phyloP scores from a whole-genome alignment of 129 eudicot genomes.

The Cynara cardunculus region DNA sequence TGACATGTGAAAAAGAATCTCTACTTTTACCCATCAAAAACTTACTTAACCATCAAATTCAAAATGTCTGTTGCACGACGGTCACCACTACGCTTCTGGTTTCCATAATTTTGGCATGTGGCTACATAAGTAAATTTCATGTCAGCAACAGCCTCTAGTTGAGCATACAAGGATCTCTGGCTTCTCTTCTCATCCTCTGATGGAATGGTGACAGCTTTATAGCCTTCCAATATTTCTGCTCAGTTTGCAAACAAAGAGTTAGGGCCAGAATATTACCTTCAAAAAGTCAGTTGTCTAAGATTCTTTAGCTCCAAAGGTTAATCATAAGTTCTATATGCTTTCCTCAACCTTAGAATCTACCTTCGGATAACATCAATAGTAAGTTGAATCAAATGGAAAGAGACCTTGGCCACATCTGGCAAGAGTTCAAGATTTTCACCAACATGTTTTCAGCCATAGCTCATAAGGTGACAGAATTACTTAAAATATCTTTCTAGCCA shows the following conservation, averaged over 20 bases:
- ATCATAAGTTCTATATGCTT: not conserved
- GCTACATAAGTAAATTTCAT: slow-evolving; percentile 98
- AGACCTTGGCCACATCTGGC: not conserved
- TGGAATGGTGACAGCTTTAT: slow-evolving; percentile 64
- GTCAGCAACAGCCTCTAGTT: slow-evolving; percentile 91
- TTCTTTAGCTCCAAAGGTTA: not conserved
- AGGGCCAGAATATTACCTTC: slow-evolving; percentile 22
- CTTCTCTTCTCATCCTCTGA: slow-evolving; percentile 83
- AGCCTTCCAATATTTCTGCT: slow-evolving; percentile 89
- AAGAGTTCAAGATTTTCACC: not conserved
- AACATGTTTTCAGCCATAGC: not conserved
- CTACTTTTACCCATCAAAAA: slow-evolving; percentile 6
- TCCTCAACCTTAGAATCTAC: not conserved
- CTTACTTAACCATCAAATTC: slow-evolving; percentile 97
- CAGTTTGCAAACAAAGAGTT: slow-evolving; percentile 25
- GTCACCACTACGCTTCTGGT: slow-evolving; percentile 95
- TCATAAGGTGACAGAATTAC: not conserved
- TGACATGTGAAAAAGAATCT: not conserved
- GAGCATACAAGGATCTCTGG: slow-evolving; percentile 80
- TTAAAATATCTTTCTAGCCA: not conserved
- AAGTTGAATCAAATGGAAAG: slow-evolving; percentile 14
- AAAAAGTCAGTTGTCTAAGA: not conserved
- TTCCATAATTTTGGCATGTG: slow-evolving; percentile 95
- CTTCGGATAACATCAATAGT: not conserved
- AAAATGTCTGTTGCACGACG: slow-evolving; percentile 98